A percentile compares a stretch with the other conserved stretches of the same genome.
Conservation (phyloP, 257 asterid genomes). For the Leonotis leonurus region DNA sequence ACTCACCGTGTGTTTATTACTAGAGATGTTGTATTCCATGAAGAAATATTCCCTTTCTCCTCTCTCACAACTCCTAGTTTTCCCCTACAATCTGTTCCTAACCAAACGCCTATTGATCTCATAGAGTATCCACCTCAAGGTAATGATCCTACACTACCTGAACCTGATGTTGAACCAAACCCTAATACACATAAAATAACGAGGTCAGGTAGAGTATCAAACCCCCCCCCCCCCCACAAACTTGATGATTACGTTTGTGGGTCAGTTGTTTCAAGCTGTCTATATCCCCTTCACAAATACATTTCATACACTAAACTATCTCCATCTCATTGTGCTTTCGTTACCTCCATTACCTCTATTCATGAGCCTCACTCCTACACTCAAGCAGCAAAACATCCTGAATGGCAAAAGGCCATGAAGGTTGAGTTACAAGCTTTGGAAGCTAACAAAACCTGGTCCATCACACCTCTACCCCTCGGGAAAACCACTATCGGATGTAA, state of each 20-base stretch:
- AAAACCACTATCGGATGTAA: background rate
- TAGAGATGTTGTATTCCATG: background rate
- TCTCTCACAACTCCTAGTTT: background rate
- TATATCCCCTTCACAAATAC: too few relatives aligned
- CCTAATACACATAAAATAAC: too few relatives aligned
- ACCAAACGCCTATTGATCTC: background rate
- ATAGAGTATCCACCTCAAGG: too few relatives aligned
- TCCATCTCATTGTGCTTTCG: background rate
- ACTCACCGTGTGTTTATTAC: background rate
- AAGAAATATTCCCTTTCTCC: background rate
- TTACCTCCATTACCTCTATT: background rate
- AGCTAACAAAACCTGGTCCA: too few relatives aligned
- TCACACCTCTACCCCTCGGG: background rate
- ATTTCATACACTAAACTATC: background rate
- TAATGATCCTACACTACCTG: too few relatives aligned
- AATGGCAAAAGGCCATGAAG: background rate
- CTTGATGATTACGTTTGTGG: too few relatives aligned
- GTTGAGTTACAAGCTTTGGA: background rate
- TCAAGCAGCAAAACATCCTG: background rate
- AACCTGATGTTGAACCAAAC: too few relatives aligned
- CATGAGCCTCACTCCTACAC: background rate
- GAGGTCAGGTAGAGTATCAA: too few relatives aligned
- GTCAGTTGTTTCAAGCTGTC: too few relatives aligned
- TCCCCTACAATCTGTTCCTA: background rate
- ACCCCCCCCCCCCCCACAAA: too few relatives aligned